phyloP scores from a whole-genome alignment of 768 basidiomycete genomes.

The Auriculariales sp. region DNA sequence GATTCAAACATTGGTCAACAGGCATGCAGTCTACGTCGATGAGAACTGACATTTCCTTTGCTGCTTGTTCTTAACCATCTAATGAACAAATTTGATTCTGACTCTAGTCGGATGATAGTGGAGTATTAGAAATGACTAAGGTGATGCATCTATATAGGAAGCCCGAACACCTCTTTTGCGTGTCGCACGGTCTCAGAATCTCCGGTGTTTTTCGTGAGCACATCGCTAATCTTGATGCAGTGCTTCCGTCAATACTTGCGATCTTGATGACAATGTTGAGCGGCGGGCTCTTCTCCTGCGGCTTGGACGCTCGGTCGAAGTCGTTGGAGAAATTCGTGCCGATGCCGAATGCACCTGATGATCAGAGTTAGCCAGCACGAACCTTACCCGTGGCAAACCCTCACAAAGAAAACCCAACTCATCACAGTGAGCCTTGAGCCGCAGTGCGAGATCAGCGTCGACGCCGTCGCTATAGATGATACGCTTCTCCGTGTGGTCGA shows the following conservation, averaged over 20 bases:
- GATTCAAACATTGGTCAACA: no score
- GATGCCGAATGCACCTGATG: conserved; percentile 75
- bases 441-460: conserved; percentile 52
- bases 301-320: conserved; percentile 25
- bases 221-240: conserved; percentile 92
- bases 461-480: conserved; percentile 81
- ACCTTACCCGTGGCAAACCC: conserved; percentile 5
- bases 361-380: background rate
- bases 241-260: conserved; percentile 53
- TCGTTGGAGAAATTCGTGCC: conserved; percentile 91
- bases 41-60: no score
- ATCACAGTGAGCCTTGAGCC: conserved; percentile 55
- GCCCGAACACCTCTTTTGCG: background rate
- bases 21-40: no score
- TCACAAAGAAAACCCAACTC: conserved; percentile 56
- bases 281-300: conserved; percentile 51
- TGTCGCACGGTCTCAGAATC: background rate
- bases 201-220: conserved; percentile 36
- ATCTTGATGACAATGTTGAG: conserved; percentile 95
- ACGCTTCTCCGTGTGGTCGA: conserved; percentile 47
- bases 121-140: no score
- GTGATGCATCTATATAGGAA: background rate
- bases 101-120: no score
- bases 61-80: no score
- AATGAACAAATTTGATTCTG: no score